Percentiles rank a stretch among this genome's conserved stretches.
These are phyloP conservation scores for Phytopythium montanum DNA, from an alignment of 352 stramenopile genomes.

Conservation along the genomic window DNA sequence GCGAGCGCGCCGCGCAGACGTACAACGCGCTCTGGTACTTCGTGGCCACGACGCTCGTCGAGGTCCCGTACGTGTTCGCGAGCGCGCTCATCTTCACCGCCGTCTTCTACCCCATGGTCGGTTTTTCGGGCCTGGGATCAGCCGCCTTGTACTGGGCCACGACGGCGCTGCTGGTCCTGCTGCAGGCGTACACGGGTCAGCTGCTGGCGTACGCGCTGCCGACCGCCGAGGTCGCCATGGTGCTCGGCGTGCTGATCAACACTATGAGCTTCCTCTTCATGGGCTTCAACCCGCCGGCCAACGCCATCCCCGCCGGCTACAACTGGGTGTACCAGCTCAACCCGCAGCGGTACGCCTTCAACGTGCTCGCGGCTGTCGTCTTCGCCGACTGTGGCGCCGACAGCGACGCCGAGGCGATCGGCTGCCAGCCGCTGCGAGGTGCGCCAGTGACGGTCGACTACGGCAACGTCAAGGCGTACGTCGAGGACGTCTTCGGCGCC, in stretches of 20 bases:
- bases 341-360: slow-evolving; percentile 39
- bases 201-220: slow-evolving; percentile 37
- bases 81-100: slow-evolving; percentile 40
- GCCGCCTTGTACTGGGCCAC: slow-evolving; percentile 39
- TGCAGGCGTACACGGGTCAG: slow-evolving; percentile 50
- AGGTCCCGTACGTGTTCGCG: slow-evolving; percentile 56
- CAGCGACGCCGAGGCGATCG: slow-evolving; percentile 13
- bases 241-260: slow-evolving; percentile 46
- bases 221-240: slow-evolving; percentile 34
- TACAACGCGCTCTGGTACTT: slow-evolving; percentile 76
- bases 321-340: slow-evolving; percentile 62
- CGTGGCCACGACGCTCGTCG: slow-evolving; percentile 66
- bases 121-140: slow-evolving; percentile 32
- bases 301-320: slow-evolving; percentile 41
- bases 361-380: slow-evolving; percentile 33
- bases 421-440: slow-evolving; percentile 22
- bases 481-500: slow-evolving; percentile 37
- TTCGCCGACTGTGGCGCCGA: slow-evolving; percentile 32
- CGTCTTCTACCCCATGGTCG: slow-evolving; percentile 58
- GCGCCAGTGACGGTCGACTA: slow-evolving; percentile 25
- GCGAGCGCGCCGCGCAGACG: slow-evolving; percentile 63
- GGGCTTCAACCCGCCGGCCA: slow-evolving; percentile 65
- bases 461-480: slow-evolving; percentile 36
- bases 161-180: slow-evolving; percentile 33
- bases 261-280: slow-evolving; percentile 76